These are phyloP conservation scores for Vachellia pachyceras DNA, from an alignment of 306 rosid species.

Conservation along the genomic window DNA sequence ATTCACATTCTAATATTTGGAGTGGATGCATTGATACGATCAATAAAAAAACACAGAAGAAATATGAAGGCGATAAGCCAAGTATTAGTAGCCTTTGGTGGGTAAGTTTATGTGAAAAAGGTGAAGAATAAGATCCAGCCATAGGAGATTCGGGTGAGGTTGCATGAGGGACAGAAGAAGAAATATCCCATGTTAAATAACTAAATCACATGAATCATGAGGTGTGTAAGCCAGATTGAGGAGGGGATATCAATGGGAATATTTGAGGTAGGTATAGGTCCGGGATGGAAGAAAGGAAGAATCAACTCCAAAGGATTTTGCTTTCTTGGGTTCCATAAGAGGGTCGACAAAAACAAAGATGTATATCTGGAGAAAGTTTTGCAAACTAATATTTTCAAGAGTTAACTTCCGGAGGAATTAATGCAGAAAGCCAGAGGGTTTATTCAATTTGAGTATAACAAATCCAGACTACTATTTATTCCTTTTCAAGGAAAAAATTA, in stretches of 20 bases:
- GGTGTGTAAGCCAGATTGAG: background rate
- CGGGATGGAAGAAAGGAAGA: background rate
- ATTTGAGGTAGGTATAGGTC: too few relatives aligned
- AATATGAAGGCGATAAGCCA: background rate
- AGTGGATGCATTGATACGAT: constrained; percentile 13
- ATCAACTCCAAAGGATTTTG: too few relatives aligned
- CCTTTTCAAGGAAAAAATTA: constrained; percentile 3
- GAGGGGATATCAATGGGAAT: too few relatives aligned
- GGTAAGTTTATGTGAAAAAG: background rate
- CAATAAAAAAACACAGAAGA: constrained; percentile 24
- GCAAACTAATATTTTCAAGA: constrained; percentile 9
- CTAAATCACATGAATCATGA: background rate
- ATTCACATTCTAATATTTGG: constrained; percentile 32
- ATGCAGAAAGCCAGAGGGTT: background rate
- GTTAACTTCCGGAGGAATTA: background rate
- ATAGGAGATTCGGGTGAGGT: background rate
- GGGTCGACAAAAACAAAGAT: constrained; percentile 12
- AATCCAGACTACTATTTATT: background rate
- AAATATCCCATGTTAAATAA: background rate
- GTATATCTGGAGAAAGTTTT: background rate
- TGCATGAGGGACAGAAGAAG: background rate
- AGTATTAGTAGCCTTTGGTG: background rate
- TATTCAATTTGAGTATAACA: constrained; percentile 30
- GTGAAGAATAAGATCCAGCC: background rate
- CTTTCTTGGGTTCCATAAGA: background rate